phyloP scores from a whole-genome alignment of 768 basidiomycete genomes.

The Lactifluus echinatus region DNA sequence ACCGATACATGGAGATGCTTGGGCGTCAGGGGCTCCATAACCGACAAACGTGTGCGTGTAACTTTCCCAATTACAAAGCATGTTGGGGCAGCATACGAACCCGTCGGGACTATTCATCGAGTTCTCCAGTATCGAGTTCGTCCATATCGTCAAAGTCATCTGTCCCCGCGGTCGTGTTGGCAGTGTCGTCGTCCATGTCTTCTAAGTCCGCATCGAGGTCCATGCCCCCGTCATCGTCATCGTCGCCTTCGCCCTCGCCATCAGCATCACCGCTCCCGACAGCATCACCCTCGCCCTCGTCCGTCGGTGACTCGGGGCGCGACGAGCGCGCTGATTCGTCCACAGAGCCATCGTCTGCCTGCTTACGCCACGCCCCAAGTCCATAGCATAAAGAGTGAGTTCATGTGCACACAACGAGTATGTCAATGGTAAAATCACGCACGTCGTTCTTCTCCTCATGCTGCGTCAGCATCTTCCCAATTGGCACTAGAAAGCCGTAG shows the following conservation, averaged over 20 bases:
- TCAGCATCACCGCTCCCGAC: constrained; percentile 42
- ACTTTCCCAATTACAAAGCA: background rate
- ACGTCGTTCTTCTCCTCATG: constrained; percentile 85
- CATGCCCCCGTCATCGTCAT: constrained; percentile 44
- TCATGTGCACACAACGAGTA: background rate
- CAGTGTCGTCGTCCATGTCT: constrained; percentile 18
- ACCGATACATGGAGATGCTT: background rate
- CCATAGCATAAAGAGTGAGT: background rate
- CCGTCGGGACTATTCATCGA: constrained; percentile 2
- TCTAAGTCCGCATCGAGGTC: constrained; percentile 37
- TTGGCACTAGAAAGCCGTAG: constrained; percentile 58
- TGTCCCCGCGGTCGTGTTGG: constrained; percentile 11
- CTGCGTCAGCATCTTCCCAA: constrained; percentile 63
- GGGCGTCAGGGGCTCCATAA: background rate
- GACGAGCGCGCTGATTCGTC: constrained; percentile 33
- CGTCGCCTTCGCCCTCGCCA: constrained; percentile 53
- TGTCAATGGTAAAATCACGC: constrained; percentile 15
- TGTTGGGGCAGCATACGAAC: background rate
- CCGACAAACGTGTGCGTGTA: background rate
- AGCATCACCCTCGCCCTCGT: constrained; percentile 28
- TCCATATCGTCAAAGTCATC: constrained; percentile 11
- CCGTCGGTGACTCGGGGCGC: constrained; percentile 30
- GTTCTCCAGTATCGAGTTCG: constrained; percentile 6
- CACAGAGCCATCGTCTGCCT: constrained; percentile 32
- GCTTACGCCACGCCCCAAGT: background rate